Evolutionary conservation across 2,329 filamentous ascomycete species (phyloP).

Genomic region (Metarhizium album): DNA sequence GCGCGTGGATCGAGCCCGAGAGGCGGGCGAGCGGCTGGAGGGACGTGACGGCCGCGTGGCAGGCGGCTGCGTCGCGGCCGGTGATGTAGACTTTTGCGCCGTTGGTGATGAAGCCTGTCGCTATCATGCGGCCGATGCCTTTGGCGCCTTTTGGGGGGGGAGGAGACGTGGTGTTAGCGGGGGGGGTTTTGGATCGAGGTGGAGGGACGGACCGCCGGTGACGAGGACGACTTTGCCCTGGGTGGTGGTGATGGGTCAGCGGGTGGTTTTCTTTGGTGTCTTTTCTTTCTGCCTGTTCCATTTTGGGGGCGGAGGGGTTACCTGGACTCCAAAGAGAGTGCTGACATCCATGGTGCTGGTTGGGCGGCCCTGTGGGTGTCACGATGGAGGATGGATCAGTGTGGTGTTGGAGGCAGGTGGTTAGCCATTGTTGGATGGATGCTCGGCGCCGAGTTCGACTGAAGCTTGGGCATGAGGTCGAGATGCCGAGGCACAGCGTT

Average conservation of each 20-base stretch:
- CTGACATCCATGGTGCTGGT: slow-evolving; percentile 38
- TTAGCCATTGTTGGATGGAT: not conserved
- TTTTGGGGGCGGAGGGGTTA: slow-evolving; percentile 15
- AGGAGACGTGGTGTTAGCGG: not conserved
- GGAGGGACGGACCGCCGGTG: slow-evolving; percentile 31
- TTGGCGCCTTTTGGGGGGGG: slow-evolving; percentile 34
- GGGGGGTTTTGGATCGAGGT: not conserved
- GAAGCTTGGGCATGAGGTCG: not conserved
- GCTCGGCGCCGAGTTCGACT: not conserved
- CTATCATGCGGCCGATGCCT: slow-evolving; percentile 59
- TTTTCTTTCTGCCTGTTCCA: too few relatives aligned
- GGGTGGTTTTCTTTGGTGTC: too few relatives aligned
- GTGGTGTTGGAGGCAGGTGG: not conserved
- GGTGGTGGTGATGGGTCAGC: slow-evolving; percentile 5
- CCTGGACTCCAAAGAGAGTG: slow-evolving; percentile 49
- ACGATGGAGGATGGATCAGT: not conserved
- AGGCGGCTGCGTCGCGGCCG: slow-evolving; percentile 49
- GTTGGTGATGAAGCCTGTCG: slow-evolving; percentile 53
- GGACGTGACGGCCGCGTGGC: slow-evolving; percentile 43
- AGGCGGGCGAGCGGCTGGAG: slow-evolving; percentile 36
- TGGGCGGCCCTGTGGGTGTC: not conserved
- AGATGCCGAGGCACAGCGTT: not conserved
- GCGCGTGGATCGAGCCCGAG: slow-evolving; percentile 40
- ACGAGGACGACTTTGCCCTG: slow-evolving; percentile 48
- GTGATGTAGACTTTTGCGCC: slow-evolving; percentile 56